These are phyloP conservation scores for Nicotiana attenuata DNA, from an alignment of 257 asterid genomes.

Conservation along the genomic window DNA sequence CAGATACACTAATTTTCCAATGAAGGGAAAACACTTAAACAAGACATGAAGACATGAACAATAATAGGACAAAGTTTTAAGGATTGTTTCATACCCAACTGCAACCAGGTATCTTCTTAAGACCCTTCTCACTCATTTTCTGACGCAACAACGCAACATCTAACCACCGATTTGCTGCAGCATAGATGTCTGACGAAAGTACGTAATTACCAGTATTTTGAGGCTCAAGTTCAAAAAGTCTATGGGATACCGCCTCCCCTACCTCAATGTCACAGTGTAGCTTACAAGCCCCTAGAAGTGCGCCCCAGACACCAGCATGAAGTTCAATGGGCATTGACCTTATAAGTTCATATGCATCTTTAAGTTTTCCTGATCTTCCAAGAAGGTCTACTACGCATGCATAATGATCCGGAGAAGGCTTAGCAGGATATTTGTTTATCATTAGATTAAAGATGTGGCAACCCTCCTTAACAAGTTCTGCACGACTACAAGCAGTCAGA, in stretches of 20 bases:
- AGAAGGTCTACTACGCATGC: too few species aligned
- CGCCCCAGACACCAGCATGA: slow-evolving; percentile 82
- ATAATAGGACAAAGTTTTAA: background rate
- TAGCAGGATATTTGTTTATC: slow-evolving; percentile 33
- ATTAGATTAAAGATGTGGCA: slow-evolving; percentile 43
- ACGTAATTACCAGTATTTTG: slow-evolving; percentile 55
- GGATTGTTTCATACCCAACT: slow-evolving; percentile 28
- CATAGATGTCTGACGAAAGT: slow-evolving; percentile 64
- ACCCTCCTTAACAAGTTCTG: slow-evolving; percentile 60
- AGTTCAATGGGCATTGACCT: slow-evolving; percentile 49
- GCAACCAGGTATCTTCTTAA: slow-evolving; percentile 55
- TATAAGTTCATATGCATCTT: slow-evolving; percentile 65
- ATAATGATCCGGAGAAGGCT: slow-evolving; percentile 66
- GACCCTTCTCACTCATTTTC: slow-evolving; percentile 50
- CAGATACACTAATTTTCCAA: background rate
- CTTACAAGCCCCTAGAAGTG: slow-evolving; percentile 73
- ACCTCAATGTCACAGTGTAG: slow-evolving; percentile 50
- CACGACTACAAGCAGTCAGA: slow-evolving; percentile 53
- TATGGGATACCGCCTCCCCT: slow-evolving; percentile 45
- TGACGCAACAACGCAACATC: slow-evolving; percentile 47
- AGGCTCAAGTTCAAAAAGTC: slow-evolving; percentile 68
- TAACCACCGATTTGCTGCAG: slow-evolving; percentile 59
- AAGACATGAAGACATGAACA: background rate
- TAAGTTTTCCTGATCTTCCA: background rate
- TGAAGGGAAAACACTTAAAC: background rate